These are phyloP conservation scores for Phytopythium sindhum DNA, from an alignment of 352 stramenopile genomes.

Conservation along the genomic window DNA sequence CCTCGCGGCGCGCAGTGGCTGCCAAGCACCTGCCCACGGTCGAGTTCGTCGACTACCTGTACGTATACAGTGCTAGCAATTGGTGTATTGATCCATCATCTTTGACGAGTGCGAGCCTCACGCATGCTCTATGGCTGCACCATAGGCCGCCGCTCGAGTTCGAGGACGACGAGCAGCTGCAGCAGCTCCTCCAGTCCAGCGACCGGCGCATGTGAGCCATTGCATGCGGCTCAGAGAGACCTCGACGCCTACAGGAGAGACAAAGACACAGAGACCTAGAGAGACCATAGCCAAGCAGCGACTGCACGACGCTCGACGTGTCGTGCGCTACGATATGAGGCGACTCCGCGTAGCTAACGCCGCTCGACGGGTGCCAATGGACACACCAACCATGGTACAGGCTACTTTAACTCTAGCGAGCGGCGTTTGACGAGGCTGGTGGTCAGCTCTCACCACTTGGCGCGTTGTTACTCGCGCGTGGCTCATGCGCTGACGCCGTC, in stretches of 20 bases:
- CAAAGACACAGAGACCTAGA: neutral
- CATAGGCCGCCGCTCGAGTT: constrained; percentile 58
- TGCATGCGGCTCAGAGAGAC: neutral
- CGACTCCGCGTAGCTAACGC: neutral
- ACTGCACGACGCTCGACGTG: neutral
- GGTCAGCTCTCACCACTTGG: neutral
- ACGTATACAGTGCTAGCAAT: constrained; percentile 13
- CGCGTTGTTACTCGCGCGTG: neutral
- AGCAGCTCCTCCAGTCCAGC: constrained; percentile 5
- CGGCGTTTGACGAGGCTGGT: neutral
- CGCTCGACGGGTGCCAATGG: neutral
- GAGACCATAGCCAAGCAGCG: neutral
- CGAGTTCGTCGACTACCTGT: constrained; percentile 71
- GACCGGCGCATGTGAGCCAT: neutral
- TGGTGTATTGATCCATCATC: too few species aligned
- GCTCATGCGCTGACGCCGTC: neutral
- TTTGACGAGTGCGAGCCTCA: too few species aligned
- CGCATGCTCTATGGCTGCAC: too few species aligned
- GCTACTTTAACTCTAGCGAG: too few species aligned
- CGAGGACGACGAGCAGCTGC: constrained; percentile 38
- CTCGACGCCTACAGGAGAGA: neutral
- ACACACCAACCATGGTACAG: neutral
- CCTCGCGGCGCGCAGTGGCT: constrained; percentile 51
- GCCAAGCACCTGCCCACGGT: constrained; percentile 43
- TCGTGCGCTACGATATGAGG: neutral